Conservation (phyloP, 2,329 filamentous ascomycete species). For the Podosphaera fusca region DNA sequence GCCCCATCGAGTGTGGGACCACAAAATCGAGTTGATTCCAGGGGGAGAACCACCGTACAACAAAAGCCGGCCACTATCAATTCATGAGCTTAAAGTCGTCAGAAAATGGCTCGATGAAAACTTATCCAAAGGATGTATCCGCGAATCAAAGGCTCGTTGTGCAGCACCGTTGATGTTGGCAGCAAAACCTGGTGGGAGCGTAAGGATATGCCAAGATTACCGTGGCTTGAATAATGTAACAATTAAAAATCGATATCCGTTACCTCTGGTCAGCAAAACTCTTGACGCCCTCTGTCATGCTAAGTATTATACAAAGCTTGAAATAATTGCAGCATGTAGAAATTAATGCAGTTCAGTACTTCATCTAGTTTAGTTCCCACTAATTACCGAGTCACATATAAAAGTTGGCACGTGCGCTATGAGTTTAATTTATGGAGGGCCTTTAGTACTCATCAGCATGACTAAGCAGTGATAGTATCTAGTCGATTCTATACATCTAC, state of each 20-base stretch:
- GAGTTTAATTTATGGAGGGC: too few relatives aligned
- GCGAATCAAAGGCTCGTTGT: background rate
- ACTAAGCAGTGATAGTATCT: too few relatives aligned
- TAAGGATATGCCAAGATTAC: constrained; percentile 1
- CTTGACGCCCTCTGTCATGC: too few relatives aligned
- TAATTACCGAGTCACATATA: too few relatives aligned
- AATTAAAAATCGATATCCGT: background rate
- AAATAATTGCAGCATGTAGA: too few relatives aligned
- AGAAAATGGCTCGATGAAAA: background rate
- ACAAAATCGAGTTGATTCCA: background rate
- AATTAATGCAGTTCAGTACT: too few relatives aligned
- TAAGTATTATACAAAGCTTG: too few relatives aligned
- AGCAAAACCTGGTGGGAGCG: background rate
- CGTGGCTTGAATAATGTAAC: background rate
- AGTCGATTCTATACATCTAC: too few relatives aligned
- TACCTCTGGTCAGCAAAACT: too few relatives aligned
- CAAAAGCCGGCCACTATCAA: background rate
- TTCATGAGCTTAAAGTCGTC: background rate
- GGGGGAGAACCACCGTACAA: background rate
- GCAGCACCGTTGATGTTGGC: background rate
- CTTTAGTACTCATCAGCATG: too few relatives aligned
- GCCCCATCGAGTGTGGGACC: background rate
- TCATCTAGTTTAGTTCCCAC: too few relatives aligned
- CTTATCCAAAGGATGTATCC: background rate
- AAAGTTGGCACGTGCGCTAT: too few relatives aligned